Evolutionary conservation across 2,329 filamentous ascomycete species (phyloP).

Genomic region (Aspergillus ochraceoroseus): DNA sequence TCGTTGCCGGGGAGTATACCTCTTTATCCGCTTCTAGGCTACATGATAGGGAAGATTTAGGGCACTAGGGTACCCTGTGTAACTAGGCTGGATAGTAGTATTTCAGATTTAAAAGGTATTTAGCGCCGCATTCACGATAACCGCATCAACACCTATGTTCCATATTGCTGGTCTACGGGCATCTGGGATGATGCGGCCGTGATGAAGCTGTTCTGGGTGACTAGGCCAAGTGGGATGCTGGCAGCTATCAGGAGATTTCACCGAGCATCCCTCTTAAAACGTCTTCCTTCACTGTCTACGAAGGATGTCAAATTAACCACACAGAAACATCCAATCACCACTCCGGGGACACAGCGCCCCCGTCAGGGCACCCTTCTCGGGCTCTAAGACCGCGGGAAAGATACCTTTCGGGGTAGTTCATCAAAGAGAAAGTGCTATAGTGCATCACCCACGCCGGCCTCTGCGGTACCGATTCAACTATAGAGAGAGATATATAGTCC

Average conservation of each 20-base stretch:
- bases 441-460: conserved; percentile 65
- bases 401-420: too few relatives aligned
- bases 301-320: not conserved
- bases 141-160: conserved; percentile 44
- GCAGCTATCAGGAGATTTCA: conserved; percentile 7
- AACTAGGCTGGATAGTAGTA: conserved; percentile 29
- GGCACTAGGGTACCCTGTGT: conserved; percentile 36
- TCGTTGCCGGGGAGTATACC: conserved; percentile 29
- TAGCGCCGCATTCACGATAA: conserved; percentile 45
- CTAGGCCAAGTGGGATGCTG: conserved; percentile 7
- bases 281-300: conserved; percentile 1
- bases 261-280: conserved; percentile 2
- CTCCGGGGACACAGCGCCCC: too few relatives aligned
- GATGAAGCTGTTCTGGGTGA: conserved; percentile 6
- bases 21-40: conserved; percentile 42
- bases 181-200: conserved; percentile 1
- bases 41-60: conserved; percentile 33
- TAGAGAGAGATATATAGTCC: conserved; percentile 28
- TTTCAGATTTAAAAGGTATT: conserved; percentile 40
- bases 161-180: conserved; percentile 40
- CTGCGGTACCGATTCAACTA: conserved; percentile 45
- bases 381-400: too few relatives aligned
- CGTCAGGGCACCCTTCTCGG: too few relatives aligned
- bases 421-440: too few relatives aligned
- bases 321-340: not conserved